Evolutionary conservation across 2,329 filamentous ascomycete genomes (phyloP).

Genomic region (Penicillium fuscoglaucum): DNA sequence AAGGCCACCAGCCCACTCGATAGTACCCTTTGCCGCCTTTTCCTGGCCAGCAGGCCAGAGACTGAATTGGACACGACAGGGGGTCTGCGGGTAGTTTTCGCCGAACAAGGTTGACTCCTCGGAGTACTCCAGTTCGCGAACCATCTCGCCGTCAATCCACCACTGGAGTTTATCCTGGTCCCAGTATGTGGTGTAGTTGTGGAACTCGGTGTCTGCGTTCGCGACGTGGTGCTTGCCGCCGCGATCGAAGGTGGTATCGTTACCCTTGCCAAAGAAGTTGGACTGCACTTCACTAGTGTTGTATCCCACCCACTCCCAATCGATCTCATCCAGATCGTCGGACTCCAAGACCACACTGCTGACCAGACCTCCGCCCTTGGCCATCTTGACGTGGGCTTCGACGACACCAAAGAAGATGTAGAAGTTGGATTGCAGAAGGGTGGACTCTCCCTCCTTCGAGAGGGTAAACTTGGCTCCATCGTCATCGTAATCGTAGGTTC

Average conservation of each 20-base stretch:
- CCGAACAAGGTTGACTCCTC: constrained; percentile 54
- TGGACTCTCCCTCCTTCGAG: constrained; percentile 68
- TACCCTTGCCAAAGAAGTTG: constrained; percentile 96
- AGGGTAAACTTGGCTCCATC: constrained; percentile 73
- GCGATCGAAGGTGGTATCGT: constrained; percentile 73
- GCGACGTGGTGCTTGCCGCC: constrained; percentile 70
- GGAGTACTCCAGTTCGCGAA: constrained; percentile 62
- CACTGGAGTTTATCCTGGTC: constrained; percentile 64
- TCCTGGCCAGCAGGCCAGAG: constrained; percentile 65
- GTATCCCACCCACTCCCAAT: constrained; percentile 59
- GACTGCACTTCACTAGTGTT: constrained; percentile 59
- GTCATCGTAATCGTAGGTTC: constrained; percentile 61
- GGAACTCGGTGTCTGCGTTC: constrained; percentile 55
- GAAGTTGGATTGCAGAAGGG: constrained; percentile 75
- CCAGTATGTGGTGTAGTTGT: constrained; percentile 64
- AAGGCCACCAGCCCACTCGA: constrained; percentile 68
- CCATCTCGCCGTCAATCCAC: constrained; percentile 61
- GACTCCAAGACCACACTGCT: constrained; percentile 80
- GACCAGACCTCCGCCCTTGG: constrained; percentile 72
- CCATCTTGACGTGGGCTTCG: constrained; percentile 75
- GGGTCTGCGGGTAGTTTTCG: constrained; percentile 68
- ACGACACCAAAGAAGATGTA: constrained; percentile 85
- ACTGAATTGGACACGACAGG: constrained; percentile 69
- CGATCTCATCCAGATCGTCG: constrained; percentile 82
- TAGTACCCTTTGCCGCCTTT: constrained; percentile 46